Conservation (phyloP, 2,329 filamentous ascomycete species). For the Ciborinia camelliae region DNA sequence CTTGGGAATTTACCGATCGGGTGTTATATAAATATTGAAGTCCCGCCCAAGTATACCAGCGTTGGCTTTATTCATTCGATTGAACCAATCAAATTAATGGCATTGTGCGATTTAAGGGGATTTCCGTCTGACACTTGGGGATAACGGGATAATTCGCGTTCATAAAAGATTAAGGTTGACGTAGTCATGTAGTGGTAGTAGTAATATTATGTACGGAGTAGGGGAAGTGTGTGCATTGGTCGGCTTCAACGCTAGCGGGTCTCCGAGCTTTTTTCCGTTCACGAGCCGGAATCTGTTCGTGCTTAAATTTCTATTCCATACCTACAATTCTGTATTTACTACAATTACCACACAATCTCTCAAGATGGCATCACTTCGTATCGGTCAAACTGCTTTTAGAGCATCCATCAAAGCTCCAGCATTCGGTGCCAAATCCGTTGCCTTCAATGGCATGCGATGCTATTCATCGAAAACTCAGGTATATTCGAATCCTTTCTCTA, state of each 20-base stretch:
- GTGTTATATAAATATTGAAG: too few species aligned
- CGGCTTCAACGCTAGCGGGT: slow-evolving; percentile 12
- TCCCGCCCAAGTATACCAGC: too few species aligned
- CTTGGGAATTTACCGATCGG: neutral
- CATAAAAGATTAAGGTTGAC: slow-evolving; percentile 7
- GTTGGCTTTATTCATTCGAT: neutral
- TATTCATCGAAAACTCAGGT: slow-evolving; percentile 94
- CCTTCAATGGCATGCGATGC: slow-evolving; percentile 80
- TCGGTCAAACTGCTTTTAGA: slow-evolving; percentile 79
- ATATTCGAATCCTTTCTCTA: slow-evolving; percentile 37
- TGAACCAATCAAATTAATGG: neutral
- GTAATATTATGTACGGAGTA: too few species aligned
- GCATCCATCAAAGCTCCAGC: slow-evolving; percentile 66
- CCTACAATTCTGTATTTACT: slow-evolving; percentile 23
- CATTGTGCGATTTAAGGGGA: slow-evolving; percentile 1
- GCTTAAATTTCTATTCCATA: slow-evolving; percentile 38
- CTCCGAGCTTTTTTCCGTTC: slow-evolving; percentile 17
- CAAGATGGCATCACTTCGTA: slow-evolving; percentile 79
- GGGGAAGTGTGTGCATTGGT: slow-evolving; percentile 7
- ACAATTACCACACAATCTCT: slow-evolving; percentile 3
- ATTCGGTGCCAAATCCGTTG: slow-evolving; percentile 64
- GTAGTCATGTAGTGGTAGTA: too few species aligned
- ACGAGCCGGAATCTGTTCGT: slow-evolving; percentile 10
- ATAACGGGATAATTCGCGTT: slow-evolving; percentile 16
- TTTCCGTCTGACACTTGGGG: slow-evolving; percentile 14